phyloP scores from a whole-genome alignment of 2,329 filamentous ascomycete genomes.

The Elsinoe necatrix region DNA sequence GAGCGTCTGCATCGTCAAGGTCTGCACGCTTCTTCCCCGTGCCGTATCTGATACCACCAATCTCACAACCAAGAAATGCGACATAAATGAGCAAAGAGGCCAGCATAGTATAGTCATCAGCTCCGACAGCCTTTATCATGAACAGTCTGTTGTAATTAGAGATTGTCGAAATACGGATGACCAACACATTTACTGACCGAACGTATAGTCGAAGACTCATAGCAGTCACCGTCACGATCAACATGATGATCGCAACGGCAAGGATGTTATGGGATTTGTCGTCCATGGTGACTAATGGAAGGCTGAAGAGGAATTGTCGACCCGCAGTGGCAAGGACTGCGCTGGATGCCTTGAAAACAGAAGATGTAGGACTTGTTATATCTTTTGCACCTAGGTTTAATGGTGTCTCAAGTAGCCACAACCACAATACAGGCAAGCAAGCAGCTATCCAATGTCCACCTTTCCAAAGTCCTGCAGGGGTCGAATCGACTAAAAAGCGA shows the following conservation, averaged over 20 bases:
- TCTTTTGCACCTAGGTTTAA: background rate
- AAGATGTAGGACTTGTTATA: background rate
- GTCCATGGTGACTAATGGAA: conserved; percentile 1
- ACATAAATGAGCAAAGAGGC: conserved; percentile 27
- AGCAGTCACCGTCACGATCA: conserved; percentile 32
- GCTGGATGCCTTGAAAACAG: background rate
- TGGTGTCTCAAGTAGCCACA: background rate
- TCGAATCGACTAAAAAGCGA: background rate
- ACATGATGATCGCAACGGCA: conserved; percentile 30
- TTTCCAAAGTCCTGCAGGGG: background rate
- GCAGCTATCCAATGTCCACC: background rate
- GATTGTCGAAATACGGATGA: background rate
- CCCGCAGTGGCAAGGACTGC: background rate
- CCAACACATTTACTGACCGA: background rate
- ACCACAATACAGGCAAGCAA: background rate
- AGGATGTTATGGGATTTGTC: conserved; percentile 9
- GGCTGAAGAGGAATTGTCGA: background rate
- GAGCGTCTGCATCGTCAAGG: conserved; percentile 19
- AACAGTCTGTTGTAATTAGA: background rate
- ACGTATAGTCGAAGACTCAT: conserved; percentile 33
- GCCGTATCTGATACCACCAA: conserved; percentile 27
- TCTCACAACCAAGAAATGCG: conserved; percentile 28
- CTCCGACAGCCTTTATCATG: conserved; percentile 23
- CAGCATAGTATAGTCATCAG: conserved; percentile 31
- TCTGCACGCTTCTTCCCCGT: conserved; percentile 24